Evolutionary conservation across 2,329 filamentous ascomycete species (phyloP), one percentile per base, ranked within the genome.

Genomic region (Colletotrichum tamarilloi): DNA sequence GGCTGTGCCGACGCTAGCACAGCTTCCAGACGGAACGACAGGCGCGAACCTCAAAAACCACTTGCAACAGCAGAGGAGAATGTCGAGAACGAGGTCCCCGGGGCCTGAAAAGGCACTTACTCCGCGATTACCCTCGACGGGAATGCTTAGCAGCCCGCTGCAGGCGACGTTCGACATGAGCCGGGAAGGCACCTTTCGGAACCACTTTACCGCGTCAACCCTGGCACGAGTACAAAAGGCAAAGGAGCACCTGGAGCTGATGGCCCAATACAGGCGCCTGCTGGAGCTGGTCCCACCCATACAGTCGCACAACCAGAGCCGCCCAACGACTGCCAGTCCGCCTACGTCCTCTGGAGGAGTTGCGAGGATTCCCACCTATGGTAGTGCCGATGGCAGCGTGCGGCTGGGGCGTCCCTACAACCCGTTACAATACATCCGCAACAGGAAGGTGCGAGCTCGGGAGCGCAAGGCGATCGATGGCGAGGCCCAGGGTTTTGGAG

Each of bases 381-480:
- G 78, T 83, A 60, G 76, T 84, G 73, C 69, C 79, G 85, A 77
- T 66, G 81, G 71, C 73, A 81, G 67, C 81, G 82, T 75, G 63
- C 84, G 77, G 71, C 81, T 92, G 8, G 93, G 93, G 5, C 92
- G 95, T 65, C 84, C 87, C 2, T 98, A 98, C 80, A 98, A 99
- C 80, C 97, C 96, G 5, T 84, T 99, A 28, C 97, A 98, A 81
- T 95, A 95, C 77, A 93, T 98, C 68, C 92, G 97, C 24, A 98
- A 99, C 79, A 90, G 96, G 60, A 96, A 95, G 80, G 90, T 97
- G 14, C 89, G 97, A 75, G 92, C 93, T 30, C 90, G 95, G 19
- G 94, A 97, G 82, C 90, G 94, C 53, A 92, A 90, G 76, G 84
- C 89, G 0, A 92, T 98, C 42, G 91, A 97, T 77, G 91, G 93